These are phyloP conservation scores for Aspergillus ochraceus DNA, from an alignment of 2,329 filamentous ascomycete genomes.

Conservation along the genomic window DNA sequence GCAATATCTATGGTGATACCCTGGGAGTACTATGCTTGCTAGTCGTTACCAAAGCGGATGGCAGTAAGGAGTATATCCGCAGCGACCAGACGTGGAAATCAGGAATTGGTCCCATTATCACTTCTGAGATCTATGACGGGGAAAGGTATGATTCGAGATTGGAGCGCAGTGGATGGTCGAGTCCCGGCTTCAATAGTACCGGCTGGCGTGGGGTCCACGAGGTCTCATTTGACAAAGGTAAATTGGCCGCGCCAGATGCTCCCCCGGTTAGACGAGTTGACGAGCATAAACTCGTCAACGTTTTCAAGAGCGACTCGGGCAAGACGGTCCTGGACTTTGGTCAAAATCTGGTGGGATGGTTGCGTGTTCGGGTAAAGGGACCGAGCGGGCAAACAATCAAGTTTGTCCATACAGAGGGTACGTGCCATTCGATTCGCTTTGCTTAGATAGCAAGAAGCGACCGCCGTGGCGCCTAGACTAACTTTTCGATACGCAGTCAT, in stretches of 20 bases:
- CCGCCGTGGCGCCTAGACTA: neutral
- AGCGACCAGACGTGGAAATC: constrained; percentile 15
- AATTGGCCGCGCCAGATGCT: constrained; percentile 41
- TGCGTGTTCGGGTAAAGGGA: constrained; percentile 37
- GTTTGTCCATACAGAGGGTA: constrained; percentile 28
- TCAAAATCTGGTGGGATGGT: constrained; percentile 57
- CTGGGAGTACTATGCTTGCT: constrained; percentile 12
- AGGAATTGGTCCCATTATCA: constrained; percentile 10
- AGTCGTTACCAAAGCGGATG: constrained; percentile 3
- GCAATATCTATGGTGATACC: constrained; percentile 22
- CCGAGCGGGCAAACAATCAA: constrained; percentile 27
- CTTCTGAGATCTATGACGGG: constrained; percentile 52
- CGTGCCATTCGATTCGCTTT: neutral
- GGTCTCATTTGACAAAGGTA: constrained; percentile 8
- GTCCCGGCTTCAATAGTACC: constrained; percentile 21
- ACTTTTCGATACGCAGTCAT: constrained; percentile 38
- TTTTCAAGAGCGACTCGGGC: constrained; percentile 41
- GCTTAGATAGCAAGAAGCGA: neutral
- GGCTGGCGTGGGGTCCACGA: constrained; percentile 14
- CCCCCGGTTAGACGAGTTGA: constrained; percentile 47
- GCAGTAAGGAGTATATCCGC: constrained; percentile 9
- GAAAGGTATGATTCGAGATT: constrained; percentile 49
- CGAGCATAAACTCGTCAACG: constrained; percentile 25
- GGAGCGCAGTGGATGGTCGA: constrained; percentile 32
- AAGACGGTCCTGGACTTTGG: constrained; percentile 58